Evolutionary conservation across 169 alveolate genomes (phyloP), one percentile per base, ranked within the genome.

Genomic region (Theileria parva): DNA sequence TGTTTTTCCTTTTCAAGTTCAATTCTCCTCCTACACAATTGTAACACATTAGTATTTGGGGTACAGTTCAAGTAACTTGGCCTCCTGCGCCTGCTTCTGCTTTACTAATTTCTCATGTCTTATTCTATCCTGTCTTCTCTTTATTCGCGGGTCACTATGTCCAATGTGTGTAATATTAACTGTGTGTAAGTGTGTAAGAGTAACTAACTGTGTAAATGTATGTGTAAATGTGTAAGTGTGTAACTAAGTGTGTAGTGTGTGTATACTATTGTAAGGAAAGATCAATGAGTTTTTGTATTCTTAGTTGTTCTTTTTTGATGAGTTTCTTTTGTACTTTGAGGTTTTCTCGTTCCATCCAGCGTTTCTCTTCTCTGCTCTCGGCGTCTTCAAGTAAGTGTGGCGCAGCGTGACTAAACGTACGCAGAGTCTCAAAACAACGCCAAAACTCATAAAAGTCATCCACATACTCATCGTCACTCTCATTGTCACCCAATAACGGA

Each of bases 331-430:
- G 96, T 73, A 93, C 93, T 88, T 95, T 96, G 64, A 85, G 92
- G 90, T 96, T 96, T 79, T 96, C 98, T 59, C 96, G 93, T 66
- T 95, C 96, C 99, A 96, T 96, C 96, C 97, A 96, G 74, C 98
- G 89, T 79, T 95, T 92, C 86, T 96, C 99, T 73, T 94, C 97
- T 80, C 98, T 77, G 74, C 95, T 95, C 59, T 93, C 95, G 8
- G 99, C 98, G 73, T 95, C 97, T 55, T 93, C 94, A 65, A 94
- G 79, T 76, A 93, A 95, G 79, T 95, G 94, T 67, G 95, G 98
- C 27, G 95, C 96, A 68, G 92, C 96, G 51, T 92, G 93, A 17
- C 97, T 88, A 84, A 96, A 96, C 75, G 95, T 97, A 61, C 99
- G 90, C 94, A 95, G 93, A 21, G 96, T 92, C 63, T 92, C 94